phyloP scores from a whole-genome alignment of 257 asterid species.

The Orobanche coerulescens region DNA sequence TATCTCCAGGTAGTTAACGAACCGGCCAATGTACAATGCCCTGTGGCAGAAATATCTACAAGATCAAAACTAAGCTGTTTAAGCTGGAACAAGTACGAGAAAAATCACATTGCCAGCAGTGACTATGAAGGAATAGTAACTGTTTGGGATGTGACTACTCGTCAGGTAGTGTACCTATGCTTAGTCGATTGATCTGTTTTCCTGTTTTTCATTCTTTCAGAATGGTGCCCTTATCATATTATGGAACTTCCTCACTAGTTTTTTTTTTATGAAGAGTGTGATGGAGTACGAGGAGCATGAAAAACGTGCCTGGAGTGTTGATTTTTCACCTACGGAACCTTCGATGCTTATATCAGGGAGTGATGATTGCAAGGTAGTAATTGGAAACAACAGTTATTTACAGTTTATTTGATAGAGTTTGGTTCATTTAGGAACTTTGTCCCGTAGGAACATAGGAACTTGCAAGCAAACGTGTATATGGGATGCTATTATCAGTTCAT shows the following conservation, averaged over 20 bases:
- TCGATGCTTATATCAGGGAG: constrained; percentile 90
- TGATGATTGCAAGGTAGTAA: constrained; percentile 96
- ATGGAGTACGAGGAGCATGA: constrained; percentile 96
- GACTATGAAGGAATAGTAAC: constrained; percentile 91
- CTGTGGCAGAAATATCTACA: constrained; percentile 75
- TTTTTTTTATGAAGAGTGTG: constrained; percentile 44
- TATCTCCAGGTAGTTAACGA: constrained; percentile 67
- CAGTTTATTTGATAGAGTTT: no score
- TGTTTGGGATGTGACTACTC: constrained; percentile 87
- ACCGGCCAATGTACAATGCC: constrained; percentile 60
- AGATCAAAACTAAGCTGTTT: constrained; percentile 80
- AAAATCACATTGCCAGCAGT: constrained; percentile 75
- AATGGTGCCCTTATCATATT: constrained; percentile 8
- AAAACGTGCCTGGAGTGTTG: constrained; percentile 94
- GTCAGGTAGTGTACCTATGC: constrained; percentile 48
- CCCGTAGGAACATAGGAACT: no score
- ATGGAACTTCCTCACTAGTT: neutral
- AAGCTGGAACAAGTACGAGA: constrained; percentile 81
- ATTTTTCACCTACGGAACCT: constrained; percentile 74
- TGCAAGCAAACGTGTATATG: no score
- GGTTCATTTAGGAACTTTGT: no score
- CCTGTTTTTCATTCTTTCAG: constrained; percentile 6
- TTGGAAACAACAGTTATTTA: no score
- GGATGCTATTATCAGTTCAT: no score
- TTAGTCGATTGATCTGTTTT: constrained; percentile 5